Evolutionary conservation across 1,139 yeast genomes (phyloP).

Genomic region (Magnusiomyces fungicola): DNA sequence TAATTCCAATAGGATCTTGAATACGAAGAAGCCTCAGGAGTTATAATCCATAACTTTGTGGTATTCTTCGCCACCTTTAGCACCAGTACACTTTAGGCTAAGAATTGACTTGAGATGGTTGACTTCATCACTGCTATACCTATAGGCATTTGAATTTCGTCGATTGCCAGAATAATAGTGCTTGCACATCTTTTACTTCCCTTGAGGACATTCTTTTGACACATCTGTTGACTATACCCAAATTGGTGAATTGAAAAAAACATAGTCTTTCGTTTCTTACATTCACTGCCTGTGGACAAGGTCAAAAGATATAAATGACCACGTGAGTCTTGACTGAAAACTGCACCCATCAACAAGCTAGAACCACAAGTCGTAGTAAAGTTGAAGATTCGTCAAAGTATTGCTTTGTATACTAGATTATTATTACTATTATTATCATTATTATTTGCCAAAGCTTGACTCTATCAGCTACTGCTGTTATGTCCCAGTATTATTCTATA

Average conservation of each 20-base stretch:
- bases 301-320: too few relatives aligned
- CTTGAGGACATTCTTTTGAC: conserved; percentile 81
- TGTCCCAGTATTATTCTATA: too few relatives aligned
- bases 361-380: too few relatives aligned
- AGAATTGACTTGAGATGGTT: conserved; percentile 93
- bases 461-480: too few relatives aligned
- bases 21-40: conserved; percentile 94
- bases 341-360: too few relatives aligned
- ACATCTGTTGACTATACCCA: conserved; percentile 34
- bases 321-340: too few relatives aligned
- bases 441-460: too few relatives aligned
- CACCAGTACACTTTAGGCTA: conserved; percentile 97
- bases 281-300: too few relatives aligned
- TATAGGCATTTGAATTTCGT: conserved; percentile 98
- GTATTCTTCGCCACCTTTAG: conserved; percentile 92
- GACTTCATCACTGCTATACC: conserved; percentile 92
- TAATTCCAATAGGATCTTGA: conserved; percentile 87
- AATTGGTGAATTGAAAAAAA: background rate
- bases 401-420: too few relatives aligned
- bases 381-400: too few relatives aligned
- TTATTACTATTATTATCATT: too few relatives aligned
- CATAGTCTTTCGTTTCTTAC: too few relatives aligned
- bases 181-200: conserved; percentile 87
- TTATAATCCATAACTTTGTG: conserved; percentile 86
- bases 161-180: conserved; percentile 83